Percentiles rank a stretch among this genome's conserved stretches.
Conservation (phyloP, 371 early-diverging fungal genomes). For the Lichtheimia corymbifera region DNA sequence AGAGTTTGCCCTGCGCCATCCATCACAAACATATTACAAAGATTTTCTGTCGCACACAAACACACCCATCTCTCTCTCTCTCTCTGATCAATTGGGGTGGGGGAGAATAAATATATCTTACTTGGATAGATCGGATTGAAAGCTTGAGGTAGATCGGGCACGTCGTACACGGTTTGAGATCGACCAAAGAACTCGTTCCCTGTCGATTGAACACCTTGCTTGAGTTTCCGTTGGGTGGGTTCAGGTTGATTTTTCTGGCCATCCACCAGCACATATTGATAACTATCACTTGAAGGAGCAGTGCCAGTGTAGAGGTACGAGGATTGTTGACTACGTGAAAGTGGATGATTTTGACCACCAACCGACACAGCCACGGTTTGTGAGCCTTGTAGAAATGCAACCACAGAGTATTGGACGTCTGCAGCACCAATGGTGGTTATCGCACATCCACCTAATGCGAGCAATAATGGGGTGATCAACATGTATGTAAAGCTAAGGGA, state of each 20-base stretch:
- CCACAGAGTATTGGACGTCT: conserved; percentile 37
- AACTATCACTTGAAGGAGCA: conserved; percentile 32
- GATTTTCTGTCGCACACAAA: no score
- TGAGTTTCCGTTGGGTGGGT: conserved; percentile 28
- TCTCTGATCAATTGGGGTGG: background rate
- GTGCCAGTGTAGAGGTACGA: conserved; percentile 33
- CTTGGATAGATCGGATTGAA: conserved; percentile 40
- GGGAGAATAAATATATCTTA: conserved; percentile 17
- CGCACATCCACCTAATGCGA: background rate
- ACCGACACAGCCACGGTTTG: conserved; percentile 34
- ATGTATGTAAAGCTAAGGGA: background rate
- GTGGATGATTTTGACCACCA: conserved; percentile 25
- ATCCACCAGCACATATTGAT: conserved; percentile 30
- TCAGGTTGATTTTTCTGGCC: conserved; percentile 20
- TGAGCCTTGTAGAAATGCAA: conserved; percentile 32
- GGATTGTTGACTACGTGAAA: conserved; percentile 15
- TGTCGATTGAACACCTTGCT: conserved; percentile 35
- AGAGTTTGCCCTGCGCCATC: no score
- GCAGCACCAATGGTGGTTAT: conserved; percentile 16
- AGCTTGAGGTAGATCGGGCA: conserved; percentile 55
- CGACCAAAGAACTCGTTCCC: conserved; percentile 56
- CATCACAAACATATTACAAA: no score
- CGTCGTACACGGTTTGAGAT: conserved; percentile 31
- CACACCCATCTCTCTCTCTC: background rate
- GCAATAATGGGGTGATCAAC: background rate